Percentiles rank a stretch among this genome's conserved stretches.
These are phyloP conservation scores for Maudiozyma humilis DNA, from an alignment of 1,139 yeast genomes.

Conservation along the genomic window DNA sequence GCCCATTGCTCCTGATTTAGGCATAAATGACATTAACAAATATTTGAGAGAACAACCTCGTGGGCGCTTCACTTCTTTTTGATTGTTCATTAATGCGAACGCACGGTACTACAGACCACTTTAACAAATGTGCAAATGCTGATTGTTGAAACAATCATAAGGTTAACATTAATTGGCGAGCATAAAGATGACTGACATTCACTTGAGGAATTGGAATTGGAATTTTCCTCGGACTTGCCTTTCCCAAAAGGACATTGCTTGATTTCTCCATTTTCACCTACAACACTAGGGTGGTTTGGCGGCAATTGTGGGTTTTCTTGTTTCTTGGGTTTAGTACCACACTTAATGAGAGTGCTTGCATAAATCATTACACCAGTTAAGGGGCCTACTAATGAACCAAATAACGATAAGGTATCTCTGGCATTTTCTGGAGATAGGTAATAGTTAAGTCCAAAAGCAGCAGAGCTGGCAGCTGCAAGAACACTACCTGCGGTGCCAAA, in stretches of 20 bases:
- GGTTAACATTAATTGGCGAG: conserved; percentile 6
- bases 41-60: no score
- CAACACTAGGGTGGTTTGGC: conserved; percentile 7
- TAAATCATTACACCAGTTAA: conserved; percentile 13
- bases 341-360: neutral
- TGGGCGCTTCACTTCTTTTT: no score
- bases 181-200: neutral
- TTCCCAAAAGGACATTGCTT: conserved; percentile 9
- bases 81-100: no score
- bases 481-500: conserved; percentile 21
- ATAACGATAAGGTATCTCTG: conserved; percentile 12
- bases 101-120: no score
- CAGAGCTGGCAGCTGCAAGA: conserved; percentile 26
- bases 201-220: neutral
- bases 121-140: conserved; percentile 1
- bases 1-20: no score
- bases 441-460: conserved; percentile 29
- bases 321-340: neutral
- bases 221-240: neutral
- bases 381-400: conserved; percentile 14
- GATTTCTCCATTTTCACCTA: conserved; percentile 4
- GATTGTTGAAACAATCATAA: conserved; percentile 5
- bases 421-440: conserved; percentile 22
- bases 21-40: no score
- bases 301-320: conserved; percentile 4